Percentiles rank a stretch among this genome's conserved stretches.
phyloP scores from a whole-genome alignment of 1,284 basidiomycete species.

The Cutaneotrichosporon sp. region DNA sequence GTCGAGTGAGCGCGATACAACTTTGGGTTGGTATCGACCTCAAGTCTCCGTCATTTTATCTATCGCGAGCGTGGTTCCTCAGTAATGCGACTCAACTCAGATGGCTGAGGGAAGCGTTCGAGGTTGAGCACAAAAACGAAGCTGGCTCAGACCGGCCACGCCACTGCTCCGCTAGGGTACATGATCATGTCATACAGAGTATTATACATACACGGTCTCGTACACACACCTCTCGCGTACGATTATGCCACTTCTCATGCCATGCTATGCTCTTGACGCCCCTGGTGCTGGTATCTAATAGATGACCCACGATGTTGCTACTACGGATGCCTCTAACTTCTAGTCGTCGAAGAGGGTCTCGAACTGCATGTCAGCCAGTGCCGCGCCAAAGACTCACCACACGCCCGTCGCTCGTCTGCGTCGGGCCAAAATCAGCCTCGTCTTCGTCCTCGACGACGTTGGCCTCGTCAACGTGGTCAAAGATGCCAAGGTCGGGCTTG shows the following conservation, averaged over 20 bases:
- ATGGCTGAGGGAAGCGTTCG: no score
- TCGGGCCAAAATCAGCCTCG: slow-evolving; percentile 9
- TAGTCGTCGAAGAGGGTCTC: slow-evolving; percentile 3
- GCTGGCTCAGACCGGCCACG: no score
- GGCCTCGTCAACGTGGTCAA: background rate
- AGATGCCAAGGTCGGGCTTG: slow-evolving; percentile 2
- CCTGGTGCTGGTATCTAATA: background rate
- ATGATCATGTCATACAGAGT: no score
- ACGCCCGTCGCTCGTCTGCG: slow-evolving; percentile 7
- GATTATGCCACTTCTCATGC: background rate
- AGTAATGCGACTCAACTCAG: no score
- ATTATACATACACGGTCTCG: no score
- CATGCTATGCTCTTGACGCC: background rate
- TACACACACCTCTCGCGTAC: no score
- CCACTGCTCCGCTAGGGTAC: no score
- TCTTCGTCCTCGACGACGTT: slow-evolving; percentile 7
- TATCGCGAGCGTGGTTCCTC: no score
- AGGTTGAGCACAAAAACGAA: no score
- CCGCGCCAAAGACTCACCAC: background rate
- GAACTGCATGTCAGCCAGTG: background rate
- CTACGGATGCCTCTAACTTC: background rate
- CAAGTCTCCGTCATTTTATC: no score
- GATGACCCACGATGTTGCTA: background rate
- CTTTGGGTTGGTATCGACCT: no score
- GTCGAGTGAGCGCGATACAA: no score